Base-by-base conservation (phyloP, 495 filamentous ascomycete species). In the Xylaria grammica region DNA sequence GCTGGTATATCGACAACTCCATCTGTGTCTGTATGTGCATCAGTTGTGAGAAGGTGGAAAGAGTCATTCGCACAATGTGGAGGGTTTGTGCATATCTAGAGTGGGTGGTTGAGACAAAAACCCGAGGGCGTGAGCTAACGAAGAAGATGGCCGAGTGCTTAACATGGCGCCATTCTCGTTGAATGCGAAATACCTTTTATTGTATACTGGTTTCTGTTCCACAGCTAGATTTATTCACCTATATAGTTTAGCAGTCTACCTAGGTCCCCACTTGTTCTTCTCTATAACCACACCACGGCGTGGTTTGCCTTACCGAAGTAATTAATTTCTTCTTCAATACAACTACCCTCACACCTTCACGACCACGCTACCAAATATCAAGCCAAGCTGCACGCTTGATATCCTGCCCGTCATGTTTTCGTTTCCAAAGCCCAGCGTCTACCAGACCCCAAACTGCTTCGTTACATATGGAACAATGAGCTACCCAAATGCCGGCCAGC, bases 371-470 rank as follows among this genome's bases (percentile, higher is more conserved):
- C 19, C 2, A 0, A 44, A 11, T 20, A 27, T 26, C 11, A 22
- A 58, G 44, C 10, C 10, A 36, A 59, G 56, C 42, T 19, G 20
- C 24, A 46, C 36, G 40, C 24, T 27, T 17, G 34, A 20, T 24
- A 54, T 29, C 29, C n/a, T 17, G 52, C 40, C n/a, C 44, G 67
- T 50, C 7, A 91, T 92, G 89, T 78, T 89, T 27, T 80, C 86
- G 29, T 83, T 89, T 54, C 69, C 76, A 26, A 77, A 82, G 17
- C 79, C 83, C 34, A 80, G 84, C 38, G 81, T 85, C 9, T 78
- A 82, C 71, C 85, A 86, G 62, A 79, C 86, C 46, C 76, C 82
- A n/a, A 97, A 93, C 80, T 91, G 88, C 75, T 89, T 86, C 75
- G 89, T 90, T 53, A 90, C 90, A 0, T 78, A 91, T 65, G 83